phyloP scores from a whole-genome alignment of 192 early-diverging fungal species.

The Rhizoclosmatium sp. region DNA sequence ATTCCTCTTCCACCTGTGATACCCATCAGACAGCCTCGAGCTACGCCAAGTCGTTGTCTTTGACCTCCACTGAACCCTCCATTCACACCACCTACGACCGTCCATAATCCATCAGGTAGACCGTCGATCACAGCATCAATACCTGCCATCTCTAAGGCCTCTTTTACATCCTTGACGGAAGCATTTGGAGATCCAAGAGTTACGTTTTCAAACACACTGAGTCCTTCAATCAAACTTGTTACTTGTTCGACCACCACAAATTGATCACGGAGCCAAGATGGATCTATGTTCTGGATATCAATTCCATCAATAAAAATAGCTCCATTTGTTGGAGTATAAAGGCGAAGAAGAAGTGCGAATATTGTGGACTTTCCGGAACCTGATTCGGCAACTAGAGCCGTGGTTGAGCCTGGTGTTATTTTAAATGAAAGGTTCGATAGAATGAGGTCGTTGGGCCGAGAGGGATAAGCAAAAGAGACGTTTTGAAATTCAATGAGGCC shows the following conservation, averaged over 20 bases:
- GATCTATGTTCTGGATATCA: conserved; percentile 56
- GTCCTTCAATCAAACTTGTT: background rate
- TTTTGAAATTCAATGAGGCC: conserved; percentile 61
- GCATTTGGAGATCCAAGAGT: background rate
- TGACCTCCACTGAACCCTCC: conserved; percentile 20
- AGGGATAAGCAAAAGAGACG: conserved; percentile 70
- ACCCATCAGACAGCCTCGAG: background rate
- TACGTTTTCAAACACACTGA: conserved; percentile 15
- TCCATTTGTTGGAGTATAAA: conserved; percentile 76
- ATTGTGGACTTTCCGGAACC: conserved; percentile 72
- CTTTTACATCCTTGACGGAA: conserved; percentile 59
- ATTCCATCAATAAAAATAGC: conserved; percentile 51
- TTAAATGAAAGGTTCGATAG: conserved; percentile 14
- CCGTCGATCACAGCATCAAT: background rate
- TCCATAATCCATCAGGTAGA: conserved; percentile 13
- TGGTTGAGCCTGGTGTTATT: background rate
- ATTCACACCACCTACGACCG: background rate
- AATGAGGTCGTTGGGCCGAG: conserved; percentile 1
- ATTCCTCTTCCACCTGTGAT: too few relatives aligned
- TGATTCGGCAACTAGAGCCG: conserved; percentile 79
- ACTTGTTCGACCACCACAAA: conserved; percentile 74
- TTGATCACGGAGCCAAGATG: conserved; percentile 74
- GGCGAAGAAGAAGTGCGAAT: conserved; percentile 64
- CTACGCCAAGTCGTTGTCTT: conserved; percentile 21
- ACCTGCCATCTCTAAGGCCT: conserved; percentile 8